phyloP scores from a whole-genome alignment of 2,329 filamentous ascomycete species.

The Leptodontidium sp. region DNA sequence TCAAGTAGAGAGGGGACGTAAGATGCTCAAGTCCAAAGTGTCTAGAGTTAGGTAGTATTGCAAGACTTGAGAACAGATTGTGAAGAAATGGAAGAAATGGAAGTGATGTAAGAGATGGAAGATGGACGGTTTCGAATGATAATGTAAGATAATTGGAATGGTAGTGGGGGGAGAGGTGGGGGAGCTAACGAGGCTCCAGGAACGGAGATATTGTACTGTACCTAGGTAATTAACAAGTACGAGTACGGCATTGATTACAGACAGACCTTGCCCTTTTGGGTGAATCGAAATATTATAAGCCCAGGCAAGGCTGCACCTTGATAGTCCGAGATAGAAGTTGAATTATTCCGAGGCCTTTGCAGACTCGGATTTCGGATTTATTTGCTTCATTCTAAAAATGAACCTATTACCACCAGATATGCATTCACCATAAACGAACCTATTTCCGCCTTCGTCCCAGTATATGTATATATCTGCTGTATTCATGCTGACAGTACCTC shows the following conservation, averaged over 20 bases:
- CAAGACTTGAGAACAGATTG: background rate
- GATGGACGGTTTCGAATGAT: background rate
- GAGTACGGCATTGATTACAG: background rate
- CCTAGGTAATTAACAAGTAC: too few relatives aligned
- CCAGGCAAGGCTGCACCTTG: too few relatives aligned
- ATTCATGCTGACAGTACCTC: background rate
- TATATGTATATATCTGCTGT: too few relatives aligned
- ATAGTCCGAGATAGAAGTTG: too few relatives aligned
- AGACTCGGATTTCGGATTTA: too few relatives aligned
- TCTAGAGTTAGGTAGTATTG: background rate
- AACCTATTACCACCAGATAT: too few relatives aligned
- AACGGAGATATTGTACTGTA: background rate
- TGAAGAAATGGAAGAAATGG: background rate
- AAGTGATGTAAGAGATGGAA: background rate
- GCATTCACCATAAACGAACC: too few relatives aligned
- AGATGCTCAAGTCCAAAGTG: background rate
- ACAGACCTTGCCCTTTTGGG: background rate
- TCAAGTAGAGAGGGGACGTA: too few relatives aligned
- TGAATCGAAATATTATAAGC: background rate
- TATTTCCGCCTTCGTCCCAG: too few relatives aligned
- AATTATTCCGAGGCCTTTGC: too few relatives aligned
- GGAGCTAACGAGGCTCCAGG: slow-evolving; percentile 1
- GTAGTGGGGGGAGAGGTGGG: background rate
- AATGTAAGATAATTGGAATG: background rate
- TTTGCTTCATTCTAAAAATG: too few relatives aligned